phyloP scores from a whole-genome alignment of 1,284 basidiomycete genomes.

The Fistulinella staudtii region DNA sequence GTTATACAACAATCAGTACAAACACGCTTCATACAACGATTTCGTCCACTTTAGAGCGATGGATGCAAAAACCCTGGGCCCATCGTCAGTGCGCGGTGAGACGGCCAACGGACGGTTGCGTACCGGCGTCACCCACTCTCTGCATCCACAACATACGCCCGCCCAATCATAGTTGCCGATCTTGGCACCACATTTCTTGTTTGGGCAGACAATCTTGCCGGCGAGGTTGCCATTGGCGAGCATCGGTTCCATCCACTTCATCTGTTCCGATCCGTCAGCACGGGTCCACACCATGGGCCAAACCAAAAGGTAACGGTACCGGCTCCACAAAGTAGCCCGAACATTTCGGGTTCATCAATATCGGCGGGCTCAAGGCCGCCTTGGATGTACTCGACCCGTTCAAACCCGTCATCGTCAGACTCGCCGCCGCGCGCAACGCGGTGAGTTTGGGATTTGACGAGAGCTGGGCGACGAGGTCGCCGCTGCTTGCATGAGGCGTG shows the following conservation, averaged over 20 bases:
- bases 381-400: conserved; percentile 8
- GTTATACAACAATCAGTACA: not conserved
- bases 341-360: conserved; percentile 73
- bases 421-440: conserved; percentile 25
- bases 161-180: conserved; percentile 98
- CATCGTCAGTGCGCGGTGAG: conserved; percentile 1
- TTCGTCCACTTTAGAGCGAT: conserved; percentile 88
- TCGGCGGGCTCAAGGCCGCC: conserved; percentile 51
- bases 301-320: conserved; percentile 39
- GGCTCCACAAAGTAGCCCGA: conserved; percentile 97
- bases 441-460: conserved; percentile 32
- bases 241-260: conserved; percentile 93
- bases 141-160: conserved; percentile 88
- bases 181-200: conserved; percentile 84
- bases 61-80: conserved; percentile 81
- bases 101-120: conserved; percentile 30
- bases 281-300: too few relatives aligned
- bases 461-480: conserved; percentile 32
- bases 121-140: conserved; percentile 87
- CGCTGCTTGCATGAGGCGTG: conserved; percentile 9
- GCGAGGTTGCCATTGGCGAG: conserved; percentile 71
- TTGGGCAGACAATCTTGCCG: conserved; percentile 91
- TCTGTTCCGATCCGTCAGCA: conserved; percentile 38
- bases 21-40: conserved; percentile 40
- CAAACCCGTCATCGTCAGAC: conserved; percentile 27